Conservation (phyloP, 164 flowering plant species). For the Annona cherimola region DNA sequence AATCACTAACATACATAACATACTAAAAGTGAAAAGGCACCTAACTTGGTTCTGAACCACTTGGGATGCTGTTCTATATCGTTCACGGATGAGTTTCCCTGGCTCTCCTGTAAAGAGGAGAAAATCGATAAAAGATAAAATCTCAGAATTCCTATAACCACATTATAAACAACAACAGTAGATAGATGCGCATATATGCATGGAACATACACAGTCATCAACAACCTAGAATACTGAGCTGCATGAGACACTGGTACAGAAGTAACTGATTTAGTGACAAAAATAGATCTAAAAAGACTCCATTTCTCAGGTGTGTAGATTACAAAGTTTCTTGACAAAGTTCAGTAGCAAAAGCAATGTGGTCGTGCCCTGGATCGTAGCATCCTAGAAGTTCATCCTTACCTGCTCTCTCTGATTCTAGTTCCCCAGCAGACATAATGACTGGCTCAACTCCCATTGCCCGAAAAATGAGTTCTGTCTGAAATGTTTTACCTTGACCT, state of each 20-base stretch:
- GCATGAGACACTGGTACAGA: background rate
- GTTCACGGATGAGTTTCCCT: conserved; percentile 80
- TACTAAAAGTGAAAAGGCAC: conserved; percentile 53
- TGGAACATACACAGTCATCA: background rate
- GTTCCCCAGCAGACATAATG: conserved; percentile 95
- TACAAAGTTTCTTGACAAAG: background rate
- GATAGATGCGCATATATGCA: background rate
- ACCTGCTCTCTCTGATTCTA: conserved; percentile 98
- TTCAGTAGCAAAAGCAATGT: background rate
- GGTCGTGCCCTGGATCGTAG: background rate
- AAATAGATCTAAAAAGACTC: background rate
- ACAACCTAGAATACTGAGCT: background rate
- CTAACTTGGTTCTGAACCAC: conserved; percentile 95
- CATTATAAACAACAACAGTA: background rate
- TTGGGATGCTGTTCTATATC: conserved; percentile 96
- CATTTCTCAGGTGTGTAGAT: background rate
- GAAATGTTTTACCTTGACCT: conserved; percentile 96
- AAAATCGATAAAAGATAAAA: background rate
- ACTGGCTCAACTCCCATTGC: conserved; percentile 89
- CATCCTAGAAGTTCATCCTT: conserved; percentile 10
- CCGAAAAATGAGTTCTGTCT: conserved; percentile 87
- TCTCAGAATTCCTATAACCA: background rate
- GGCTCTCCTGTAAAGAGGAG: conserved; percentile 64
- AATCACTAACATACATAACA: conserved; percentile 45
- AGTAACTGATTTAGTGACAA: background rate